A percentile compares a stretch with the other conserved stretches of the same genome.
phyloP scores from a whole-genome alignment of 257 asterid genomes.

The Vinca minor region DNA sequence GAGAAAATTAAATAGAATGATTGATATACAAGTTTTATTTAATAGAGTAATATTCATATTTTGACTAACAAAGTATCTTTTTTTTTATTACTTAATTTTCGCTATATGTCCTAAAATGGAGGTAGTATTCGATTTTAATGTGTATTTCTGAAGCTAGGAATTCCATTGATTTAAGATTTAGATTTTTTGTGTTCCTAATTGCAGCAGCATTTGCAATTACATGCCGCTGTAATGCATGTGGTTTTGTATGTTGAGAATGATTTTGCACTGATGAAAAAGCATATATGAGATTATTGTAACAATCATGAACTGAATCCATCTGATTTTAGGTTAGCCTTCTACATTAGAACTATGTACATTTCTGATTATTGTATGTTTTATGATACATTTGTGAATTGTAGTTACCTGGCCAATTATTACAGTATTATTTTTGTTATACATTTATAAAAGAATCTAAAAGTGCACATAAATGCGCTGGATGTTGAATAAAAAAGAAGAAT shows the following conservation, averaged over 20 bases:
- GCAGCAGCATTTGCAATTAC: not conserved
- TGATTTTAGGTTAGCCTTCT: not conserved
- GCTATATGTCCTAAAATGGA: too few species aligned
- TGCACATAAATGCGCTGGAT: too few species aligned
- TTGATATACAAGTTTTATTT: too few species aligned
- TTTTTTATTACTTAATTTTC: too few species aligned
- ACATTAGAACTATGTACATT: not conserved
- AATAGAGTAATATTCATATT: too few species aligned
- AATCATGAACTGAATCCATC: not conserved
- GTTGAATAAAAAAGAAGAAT: too few species aligned
- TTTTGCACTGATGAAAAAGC: not conserved
- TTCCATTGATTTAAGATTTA: not conserved
- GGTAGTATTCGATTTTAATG: too few species aligned
- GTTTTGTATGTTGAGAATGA: not conserved
- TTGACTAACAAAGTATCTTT: too few species aligned
- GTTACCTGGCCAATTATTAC: not conserved
- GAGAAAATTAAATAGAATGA: too few species aligned
- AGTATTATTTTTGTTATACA: not conserved
- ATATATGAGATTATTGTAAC: not conserved
- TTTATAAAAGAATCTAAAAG: not conserved
- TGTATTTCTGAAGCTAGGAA: not conserved
- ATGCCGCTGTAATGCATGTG: not conserved
- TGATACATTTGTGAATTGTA: not conserved
- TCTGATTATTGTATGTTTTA: not conserved
- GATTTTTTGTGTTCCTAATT: not conserved